Percentiles rank a stretch among this genome's conserved stretches.
These are phyloP conservation scores for Gossypium longicalyx DNA, from an alignment of 345 rosid genomes.

Conservation along the genomic window DNA sequence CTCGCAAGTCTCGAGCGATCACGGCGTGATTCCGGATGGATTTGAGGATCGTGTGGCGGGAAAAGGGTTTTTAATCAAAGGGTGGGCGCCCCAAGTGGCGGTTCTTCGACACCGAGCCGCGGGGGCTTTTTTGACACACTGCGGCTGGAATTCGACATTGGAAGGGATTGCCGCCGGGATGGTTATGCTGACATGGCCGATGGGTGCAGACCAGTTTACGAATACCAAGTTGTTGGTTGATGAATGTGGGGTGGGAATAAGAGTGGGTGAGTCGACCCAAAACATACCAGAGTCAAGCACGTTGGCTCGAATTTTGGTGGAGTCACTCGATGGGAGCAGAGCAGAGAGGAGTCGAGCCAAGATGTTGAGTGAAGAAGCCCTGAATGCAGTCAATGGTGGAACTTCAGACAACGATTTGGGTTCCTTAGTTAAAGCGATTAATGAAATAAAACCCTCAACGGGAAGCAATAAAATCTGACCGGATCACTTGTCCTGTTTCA, in stretches of 20 bases:
- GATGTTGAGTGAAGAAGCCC: constrained; percentile 20
- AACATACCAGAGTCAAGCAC: constrained; percentile 24
- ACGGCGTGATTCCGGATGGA: constrained; percentile 25
- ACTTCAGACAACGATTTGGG: constrained; percentile 31
- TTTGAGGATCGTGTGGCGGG: constrained; percentile 51
- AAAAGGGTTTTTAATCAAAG: constrained; percentile 43
- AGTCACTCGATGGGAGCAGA: constrained; percentile 14
- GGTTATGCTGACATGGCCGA: constrained; percentile 45
- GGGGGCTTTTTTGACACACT: constrained; percentile 59
- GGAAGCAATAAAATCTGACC: neutral
- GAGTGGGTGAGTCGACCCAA: constrained; percentile 31
- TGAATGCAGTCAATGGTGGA: constrained; percentile 28
- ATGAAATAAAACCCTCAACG: neutral
- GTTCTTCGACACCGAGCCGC: constrained; percentile 43
- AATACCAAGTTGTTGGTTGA: constrained; percentile 33
- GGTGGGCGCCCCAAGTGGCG: constrained; percentile 64
- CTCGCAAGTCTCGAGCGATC: neutral
- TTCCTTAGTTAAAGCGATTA: constrained; percentile 16
- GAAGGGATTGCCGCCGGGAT: constrained; percentile 35
- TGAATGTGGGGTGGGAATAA: constrained; percentile 19
- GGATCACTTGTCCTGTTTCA: no score
- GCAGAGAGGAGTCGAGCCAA: constrained; percentile 15
- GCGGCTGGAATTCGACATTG: constrained; percentile 65
- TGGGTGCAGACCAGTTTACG: constrained; percentile 35
- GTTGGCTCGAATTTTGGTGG: constrained; percentile 30